Evolutionary conservation across 805 yeast genomes (phyloP).

Genomic region (Monosporozyma yasuniensis): DNA sequence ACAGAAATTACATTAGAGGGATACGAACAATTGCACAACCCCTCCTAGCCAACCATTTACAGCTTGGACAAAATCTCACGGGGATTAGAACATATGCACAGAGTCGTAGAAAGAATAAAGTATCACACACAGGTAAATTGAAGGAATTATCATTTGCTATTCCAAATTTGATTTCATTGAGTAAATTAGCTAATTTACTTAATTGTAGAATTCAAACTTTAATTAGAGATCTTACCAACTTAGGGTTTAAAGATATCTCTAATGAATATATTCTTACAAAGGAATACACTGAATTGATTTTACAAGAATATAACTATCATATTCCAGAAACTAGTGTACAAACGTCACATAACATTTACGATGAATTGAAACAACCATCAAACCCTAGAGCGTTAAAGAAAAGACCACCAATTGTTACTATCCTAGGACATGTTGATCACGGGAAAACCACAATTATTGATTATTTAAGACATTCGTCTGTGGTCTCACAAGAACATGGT

Average conservation of each 20-base stretch:
- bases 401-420: slow-evolving; percentile 90
- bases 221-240: slow-evolving; percentile 44
- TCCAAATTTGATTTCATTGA: slow-evolving; percentile 72
- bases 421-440: slow-evolving; percentile 99
- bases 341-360: slow-evolving; percentile 51
- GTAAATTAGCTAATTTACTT: slow-evolving; percentile 67
- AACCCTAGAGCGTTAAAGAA: slow-evolving; percentile 44
- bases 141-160: slow-evolving; percentile 31
- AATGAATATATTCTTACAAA: slow-evolving; percentile 75
- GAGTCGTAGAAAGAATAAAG: slow-evolving; percentile 7
- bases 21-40: background rate
- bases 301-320: slow-evolving; percentile 80
- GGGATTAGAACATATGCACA: slow-evolving; percentile 12
- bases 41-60: background rate
- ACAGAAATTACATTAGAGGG: background rate
- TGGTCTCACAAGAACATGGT: slow-evolving; percentile 81
- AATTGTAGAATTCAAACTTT: slow-evolving; percentile 56
- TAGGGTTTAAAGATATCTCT: slow-evolving; percentile 65
- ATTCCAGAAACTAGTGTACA: slow-evolving; percentile 27
- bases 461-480: slow-evolving; percentile 70
- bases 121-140: slow-evolving; percentile 4
- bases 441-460: slow-evolving; percentile 95
- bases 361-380: slow-evolving; percentile 47
- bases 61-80: background rate
- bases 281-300: slow-evolving; percentile 78